Percentiles rank a stretch among this genome's conserved stretches.
Conservation (phyloP, 768 basidiomycete genomes). For the Lactarius sp. region DNA sequence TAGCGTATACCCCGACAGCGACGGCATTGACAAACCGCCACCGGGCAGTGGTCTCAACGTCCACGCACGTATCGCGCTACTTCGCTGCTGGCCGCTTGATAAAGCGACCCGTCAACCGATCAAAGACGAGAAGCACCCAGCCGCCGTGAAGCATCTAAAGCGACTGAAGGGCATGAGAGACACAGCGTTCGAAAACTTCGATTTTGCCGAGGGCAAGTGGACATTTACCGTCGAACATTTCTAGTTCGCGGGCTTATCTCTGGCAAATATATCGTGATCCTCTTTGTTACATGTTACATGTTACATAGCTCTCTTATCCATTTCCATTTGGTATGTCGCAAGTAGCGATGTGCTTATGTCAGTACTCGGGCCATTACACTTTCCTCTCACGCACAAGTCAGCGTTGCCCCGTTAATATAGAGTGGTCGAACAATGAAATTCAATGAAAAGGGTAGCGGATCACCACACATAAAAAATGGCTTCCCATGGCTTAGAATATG, state of each 20-base stretch:
- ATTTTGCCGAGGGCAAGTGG: slow-evolving; percentile 82
- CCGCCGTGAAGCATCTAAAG: slow-evolving; percentile 67
- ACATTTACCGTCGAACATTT: slow-evolving; percentile 94
- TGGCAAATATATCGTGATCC: not conserved
- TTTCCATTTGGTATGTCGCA: not conserved
- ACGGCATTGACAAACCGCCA: slow-evolving; percentile 79
- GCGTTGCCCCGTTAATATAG: not conserved
- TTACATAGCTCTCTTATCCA: not conserved
- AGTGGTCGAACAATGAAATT: not conserved
- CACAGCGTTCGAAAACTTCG: slow-evolving; percentile 80
- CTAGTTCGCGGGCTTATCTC: slow-evolving; percentile 34
- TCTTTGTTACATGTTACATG: slow-evolving; percentile 7
- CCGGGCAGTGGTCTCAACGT: slow-evolving; percentile 88
- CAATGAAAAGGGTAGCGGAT: not conserved
- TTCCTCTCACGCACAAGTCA: not conserved
- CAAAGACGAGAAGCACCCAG: slow-evolving; percentile 72
- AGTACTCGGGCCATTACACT: not conserved
- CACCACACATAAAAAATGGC: not conserved
- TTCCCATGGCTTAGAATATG: not conserved
- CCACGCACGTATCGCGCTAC: slow-evolving; percentile 67
- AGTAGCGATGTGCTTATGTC: slow-evolving; percentile 6
- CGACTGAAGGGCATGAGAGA: slow-evolving; percentile 79
- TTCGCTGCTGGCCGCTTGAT: slow-evolving; percentile 84
- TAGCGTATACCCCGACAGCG: slow-evolving; percentile 87
- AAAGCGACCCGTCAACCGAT: slow-evolving; percentile 89